Evolutionary conservation across 805 yeast genomes (phyloP), one percentile per base, ranked within the genome.

Genomic region (Metschnikowia hibisci): DNA sequence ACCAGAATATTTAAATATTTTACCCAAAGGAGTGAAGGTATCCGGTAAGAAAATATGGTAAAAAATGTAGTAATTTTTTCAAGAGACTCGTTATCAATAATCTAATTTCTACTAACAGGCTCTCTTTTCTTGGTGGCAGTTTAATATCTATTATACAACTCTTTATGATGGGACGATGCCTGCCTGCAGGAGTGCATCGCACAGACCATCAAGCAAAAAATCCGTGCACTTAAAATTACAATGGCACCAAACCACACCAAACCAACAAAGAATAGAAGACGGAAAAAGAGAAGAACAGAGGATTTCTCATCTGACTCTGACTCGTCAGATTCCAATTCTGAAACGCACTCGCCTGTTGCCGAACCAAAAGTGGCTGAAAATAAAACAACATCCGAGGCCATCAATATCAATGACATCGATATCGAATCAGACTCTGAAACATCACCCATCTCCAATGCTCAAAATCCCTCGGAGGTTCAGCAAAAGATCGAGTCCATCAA

Each of bases 221-320:
- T 27, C 39, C 12, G 18, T 16, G 30, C 11, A 18, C 15, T 16
- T 13, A n/a, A 34, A 25, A 26, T 15, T 40, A 25, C 32, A 9
- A 47, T 47, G 51, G 51, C 51, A 6, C 44, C 47, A 5, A 38
- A 45, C 12, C 37, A 34, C 14, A 23, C 45, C 11, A 48, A 48
- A 23, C 48, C 43, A 28, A 31, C 37, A n/a, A 44, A 46, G 34
- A 52, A 45, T 31, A 72, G 86, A 54, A 76, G 86, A 49, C 72
- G 82, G 57, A 83, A 83, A 76, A 84, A 82, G 78, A 81, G 89
- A 78, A 83, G 90, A 80, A 84, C 91, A 0, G 87, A 82, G 40
- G 88, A 82, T 51, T 78, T 81, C 25, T 81, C 85, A 0, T 74
- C 77, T 13, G 70, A 70, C 33, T 73, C 79, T 2, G 73, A 68